Percentiles rank a stretch among this genome's conserved stretches.
These are phyloP conservation scores for Pueraria montana DNA, from an alignment of 306 rosid species.

Conservation along the genomic window DNA sequence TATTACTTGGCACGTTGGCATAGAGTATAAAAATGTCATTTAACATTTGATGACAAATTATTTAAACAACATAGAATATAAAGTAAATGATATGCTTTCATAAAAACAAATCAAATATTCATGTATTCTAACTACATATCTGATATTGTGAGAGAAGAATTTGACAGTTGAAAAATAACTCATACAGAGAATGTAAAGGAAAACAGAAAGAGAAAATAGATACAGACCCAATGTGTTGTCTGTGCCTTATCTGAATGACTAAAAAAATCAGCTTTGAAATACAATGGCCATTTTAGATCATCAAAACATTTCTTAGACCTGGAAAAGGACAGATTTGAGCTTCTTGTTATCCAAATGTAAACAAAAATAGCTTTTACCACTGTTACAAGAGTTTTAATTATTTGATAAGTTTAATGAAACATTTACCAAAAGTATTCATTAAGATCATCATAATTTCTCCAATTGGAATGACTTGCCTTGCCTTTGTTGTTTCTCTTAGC, in stretches of 20 bases:
- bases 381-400: slow-evolving; percentile 23
- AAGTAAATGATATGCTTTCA: too few relatives aligned
- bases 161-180: slow-evolving; percentile 24
- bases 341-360: slow-evolving; percentile 22
- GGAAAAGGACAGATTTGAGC: slow-evolving; percentile 43
- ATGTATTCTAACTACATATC: neutral
- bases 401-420: slow-evolving; percentile 18
- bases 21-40: too few relatives aligned
- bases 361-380: neutral
- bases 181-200: neutral
- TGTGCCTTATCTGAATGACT: slow-evolving; percentile 69
- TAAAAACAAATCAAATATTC: neutral
- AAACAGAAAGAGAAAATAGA: slow-evolving; percentile 19
- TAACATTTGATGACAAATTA: too few relatives aligned
- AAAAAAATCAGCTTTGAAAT: slow-evolving; percentile 74
- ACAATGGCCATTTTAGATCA: slow-evolving; percentile 84
- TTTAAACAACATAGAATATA: too few relatives aligned
- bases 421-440: slow-evolving; percentile 93
- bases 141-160: slow-evolving; percentile 16
- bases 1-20: too few relatives aligned
- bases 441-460: slow-evolving; percentile 98
- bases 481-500: slow-evolving; percentile 85
- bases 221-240: slow-evolving; percentile 59
- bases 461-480: slow-evolving; percentile 87
- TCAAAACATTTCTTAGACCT: slow-evolving; percentile 83